Conservation (phyloP, 352 stramenopile genomes). For the Globisporangium acanthophoron region DNA sequence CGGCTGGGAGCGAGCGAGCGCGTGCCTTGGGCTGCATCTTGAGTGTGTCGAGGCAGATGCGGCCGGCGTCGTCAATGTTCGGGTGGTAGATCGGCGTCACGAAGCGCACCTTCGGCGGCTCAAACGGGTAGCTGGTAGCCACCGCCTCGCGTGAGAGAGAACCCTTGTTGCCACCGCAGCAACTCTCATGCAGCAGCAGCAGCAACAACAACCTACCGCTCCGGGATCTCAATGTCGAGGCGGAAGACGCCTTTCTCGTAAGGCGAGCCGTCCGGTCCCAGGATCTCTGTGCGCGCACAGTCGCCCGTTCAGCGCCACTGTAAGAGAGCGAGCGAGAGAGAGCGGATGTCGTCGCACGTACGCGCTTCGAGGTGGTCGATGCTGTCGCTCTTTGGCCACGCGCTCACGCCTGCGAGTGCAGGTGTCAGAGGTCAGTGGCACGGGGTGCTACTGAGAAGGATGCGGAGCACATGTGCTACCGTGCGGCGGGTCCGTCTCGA, state of each 20-base stretch:
- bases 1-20: background rate
- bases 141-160: no score
- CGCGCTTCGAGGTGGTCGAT: constrained; percentile 72
- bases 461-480: constrained; percentile 20
- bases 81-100: constrained; percentile 79
- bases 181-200: background rate
- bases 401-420: constrained; percentile 41
- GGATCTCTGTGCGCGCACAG: constrained; percentile 43
- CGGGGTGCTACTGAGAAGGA: background rate
- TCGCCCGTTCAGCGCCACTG: constrained; percentile 1
- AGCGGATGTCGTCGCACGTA: constrained; percentile 20
- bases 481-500: constrained; percentile 71
- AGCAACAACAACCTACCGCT: constrained; percentile 24
- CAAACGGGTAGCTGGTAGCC: constrained; percentile 65
- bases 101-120: constrained; percentile 77
- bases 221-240: constrained; percentile 69
- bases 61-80: constrained; percentile 81
- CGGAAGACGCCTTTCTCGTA: constrained; percentile 77
- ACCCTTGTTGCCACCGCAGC: no score
- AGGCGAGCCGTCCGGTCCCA: constrained; percentile 73
- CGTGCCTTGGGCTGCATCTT: constrained; percentile 87
- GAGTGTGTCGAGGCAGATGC: constrained; percentile 89
- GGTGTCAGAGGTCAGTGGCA: no score
- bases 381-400: constrained; percentile 71
- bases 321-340: background rate